Base-by-base conservation (phyloP, 2,329 filamentous ascomycete genomes). In the Lachnellula subtilissima region DNA sequence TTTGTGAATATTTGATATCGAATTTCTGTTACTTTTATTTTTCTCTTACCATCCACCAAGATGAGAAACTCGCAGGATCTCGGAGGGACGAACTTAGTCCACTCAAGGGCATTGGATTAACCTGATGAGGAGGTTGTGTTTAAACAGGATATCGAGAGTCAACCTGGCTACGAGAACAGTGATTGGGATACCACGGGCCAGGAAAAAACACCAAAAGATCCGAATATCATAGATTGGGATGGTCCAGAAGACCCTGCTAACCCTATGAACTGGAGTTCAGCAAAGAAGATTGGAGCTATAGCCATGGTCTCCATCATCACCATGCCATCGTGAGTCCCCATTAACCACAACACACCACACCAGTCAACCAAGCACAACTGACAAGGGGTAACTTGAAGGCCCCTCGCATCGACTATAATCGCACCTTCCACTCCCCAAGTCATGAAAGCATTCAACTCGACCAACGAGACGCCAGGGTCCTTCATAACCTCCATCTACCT, bases 401-500 rank as follows among this genome's bases (percentile, higher is more conserved):
- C 78, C 0, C 65, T 80, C 1, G 77, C 72, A 5, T 77, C 75
- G 9, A 75, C 74, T 1, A 76, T 76, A 62, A 75, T 80, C 53
- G 76, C 78, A 0, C 78, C 78, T 1, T 76, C 72, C 5, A 72
- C 78, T 0, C 73, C 75, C 0, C 58, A 75, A 11, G 67, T 80
- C 2, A 73, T 78, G 69, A 48, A 14, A 39, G 22, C 40, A n/a
- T 56, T 56, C 45, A 15, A 53, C 42, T 28, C 50, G 36, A 52
- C 36, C 15, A 45, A 40, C 17, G 25, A 52, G 56, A 70, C 8
- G 60, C 72, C 88, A 1, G 80, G 77, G 0, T 77, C 83, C 0
- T 86, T 89, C 54, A 82, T 86, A 59, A 82, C 89, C 0, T 78
- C 83, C 0, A 68, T 84, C 6, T 87, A 83, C 67, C 76, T 83